phyloP scores from a whole-genome alignment of 768 basidiomycete genomes.

The Mycena venus region DNA sequence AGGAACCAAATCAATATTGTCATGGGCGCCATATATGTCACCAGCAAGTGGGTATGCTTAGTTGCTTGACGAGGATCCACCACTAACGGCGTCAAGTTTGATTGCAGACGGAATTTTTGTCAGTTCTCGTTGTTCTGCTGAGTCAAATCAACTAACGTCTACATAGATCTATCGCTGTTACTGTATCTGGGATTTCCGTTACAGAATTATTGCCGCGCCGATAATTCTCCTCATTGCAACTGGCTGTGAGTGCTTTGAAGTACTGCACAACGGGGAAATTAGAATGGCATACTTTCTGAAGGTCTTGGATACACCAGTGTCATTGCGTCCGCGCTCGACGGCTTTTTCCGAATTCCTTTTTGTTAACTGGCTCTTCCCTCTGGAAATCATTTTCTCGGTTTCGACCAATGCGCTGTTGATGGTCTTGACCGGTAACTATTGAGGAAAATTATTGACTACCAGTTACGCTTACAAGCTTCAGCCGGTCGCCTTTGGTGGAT shows the following conservation, averaged over 20 bases:
- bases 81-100: slow-evolving; percentile 23
- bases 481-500: slow-evolving; percentile 48
- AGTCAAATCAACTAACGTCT: not conserved
- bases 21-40: slow-evolving; percentile 40
- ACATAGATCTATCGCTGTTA: slow-evolving; percentile 45
- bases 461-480: slow-evolving; percentile 12
- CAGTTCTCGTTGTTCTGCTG: not conserved
- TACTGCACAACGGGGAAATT: not conserved
- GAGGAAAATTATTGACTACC: too few relatives aligned
- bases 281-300: not conserved
- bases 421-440: slow-evolving; percentile 38
- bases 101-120: slow-evolving; percentile 46
- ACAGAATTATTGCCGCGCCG: slow-evolving; percentile 32
- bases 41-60: slow-evolving; percentile 39
- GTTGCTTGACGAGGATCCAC: not conserved
- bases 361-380: slow-evolving; percentile 22
- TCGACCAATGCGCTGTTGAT: slow-evolving; percentile 38
- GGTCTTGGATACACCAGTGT: slow-evolving; percentile 24
- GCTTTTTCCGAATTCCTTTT: slow-evolving; percentile 17
- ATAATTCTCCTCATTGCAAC: slow-evolving; percentile 36
- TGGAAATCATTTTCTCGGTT: slow-evolving; percentile 15
- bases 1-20: slow-evolving; percentile 26
- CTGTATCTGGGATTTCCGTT: slow-evolving; percentile 42
- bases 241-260: slow-evolving; percentile 32
- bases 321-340: not conserved